These are phyloP conservation scores for Umbellularia californica DNA, from an alignment of 164 flowering plant species.

Conservation along the genomic window DNA sequence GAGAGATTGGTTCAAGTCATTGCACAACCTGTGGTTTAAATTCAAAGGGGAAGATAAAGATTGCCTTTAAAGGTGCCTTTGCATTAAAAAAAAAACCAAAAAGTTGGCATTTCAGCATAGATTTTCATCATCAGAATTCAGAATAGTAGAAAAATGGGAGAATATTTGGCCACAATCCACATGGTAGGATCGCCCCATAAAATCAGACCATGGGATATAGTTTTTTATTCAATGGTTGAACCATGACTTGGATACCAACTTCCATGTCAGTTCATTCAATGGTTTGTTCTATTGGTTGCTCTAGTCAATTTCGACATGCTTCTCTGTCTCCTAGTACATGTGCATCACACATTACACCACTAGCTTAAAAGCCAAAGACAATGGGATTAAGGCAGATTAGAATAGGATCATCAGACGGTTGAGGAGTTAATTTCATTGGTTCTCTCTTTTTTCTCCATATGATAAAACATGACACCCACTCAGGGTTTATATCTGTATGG, in stretches of 20 bases:
- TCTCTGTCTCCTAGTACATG: not conserved
- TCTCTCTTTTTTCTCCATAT: not conserved
- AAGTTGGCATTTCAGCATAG: not conserved
- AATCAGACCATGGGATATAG: conserved; percentile 21
- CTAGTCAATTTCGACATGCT: too few species aligned
- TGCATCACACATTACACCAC: not conserved
- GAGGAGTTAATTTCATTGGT: not conserved
- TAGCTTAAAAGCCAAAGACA: not conserved
- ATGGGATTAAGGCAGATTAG: not conserved
- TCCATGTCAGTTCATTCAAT: conserved; percentile 1
- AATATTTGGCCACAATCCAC: too few species aligned
- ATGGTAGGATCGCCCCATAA: too few species aligned
- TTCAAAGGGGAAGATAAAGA: too few species aligned
- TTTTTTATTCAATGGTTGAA: conserved; percentile 37
- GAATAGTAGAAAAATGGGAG: not conserved
- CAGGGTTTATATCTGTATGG: not conserved
- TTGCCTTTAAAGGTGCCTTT: too few species aligned
- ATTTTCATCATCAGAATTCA: not conserved
- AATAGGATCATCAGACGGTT: not conserved
- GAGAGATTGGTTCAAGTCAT: too few species aligned
- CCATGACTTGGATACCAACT: conserved; percentile 67
- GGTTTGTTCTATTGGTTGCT: not conserved
- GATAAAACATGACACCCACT: conserved; percentile 4
- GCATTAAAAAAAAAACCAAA: too few species aligned
- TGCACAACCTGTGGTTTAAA: too few species aligned